Conservation (phyloP, 257 asterid species). For the Coffea canephora region DNA sequence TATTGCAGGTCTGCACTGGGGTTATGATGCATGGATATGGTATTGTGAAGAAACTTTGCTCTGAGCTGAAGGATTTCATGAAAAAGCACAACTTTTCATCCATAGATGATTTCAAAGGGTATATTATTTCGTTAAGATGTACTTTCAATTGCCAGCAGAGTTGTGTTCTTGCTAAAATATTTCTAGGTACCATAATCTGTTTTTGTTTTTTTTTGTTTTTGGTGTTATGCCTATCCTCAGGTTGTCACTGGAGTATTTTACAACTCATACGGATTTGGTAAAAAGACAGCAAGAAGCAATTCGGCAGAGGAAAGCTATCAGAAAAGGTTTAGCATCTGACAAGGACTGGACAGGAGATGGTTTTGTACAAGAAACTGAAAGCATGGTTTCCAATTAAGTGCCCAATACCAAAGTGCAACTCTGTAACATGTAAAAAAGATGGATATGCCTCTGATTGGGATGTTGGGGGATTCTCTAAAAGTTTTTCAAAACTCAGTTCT, state of each 20-base stretch:
- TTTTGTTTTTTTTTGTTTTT: too few relatives aligned
- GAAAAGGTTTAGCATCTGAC: slow-evolving; percentile 80
- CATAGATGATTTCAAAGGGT: slow-evolving; percentile 86
- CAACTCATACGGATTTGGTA: slow-evolving; percentile 70
- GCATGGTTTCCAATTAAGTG: slow-evolving; percentile 83
- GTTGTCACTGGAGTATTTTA: slow-evolving; percentile 65
- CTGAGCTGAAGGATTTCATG: slow-evolving; percentile 88
- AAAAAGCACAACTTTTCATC: slow-evolving; percentile 69
- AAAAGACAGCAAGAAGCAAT: slow-evolving; percentile 68
- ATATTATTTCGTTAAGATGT: slow-evolving; percentile 9
- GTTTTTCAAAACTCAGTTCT: not conserved
- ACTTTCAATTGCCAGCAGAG: not conserved
- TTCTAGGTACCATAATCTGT: not conserved
- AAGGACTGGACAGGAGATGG: slow-evolving; percentile 98
- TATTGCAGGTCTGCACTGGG: slow-evolving; percentile 78
- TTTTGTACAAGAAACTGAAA: slow-evolving; percentile 76
- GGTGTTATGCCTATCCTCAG: slow-evolving; percentile 25
- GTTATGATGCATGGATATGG: slow-evolving; percentile 97
- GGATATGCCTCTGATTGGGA: not conserved
- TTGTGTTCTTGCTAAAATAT: not conserved
- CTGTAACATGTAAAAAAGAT: not conserved
- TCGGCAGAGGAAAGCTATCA: slow-evolving; percentile 61
- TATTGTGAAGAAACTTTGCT: slow-evolving; percentile 72
- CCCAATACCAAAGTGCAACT: not conserved
- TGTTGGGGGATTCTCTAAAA: not conserved